Evolutionary conservation across 2,329 filamentous ascomycete genomes (phyloP), one percentile per base, ranked within the genome.

Genomic region (Ramichloridium luteum): DNA sequence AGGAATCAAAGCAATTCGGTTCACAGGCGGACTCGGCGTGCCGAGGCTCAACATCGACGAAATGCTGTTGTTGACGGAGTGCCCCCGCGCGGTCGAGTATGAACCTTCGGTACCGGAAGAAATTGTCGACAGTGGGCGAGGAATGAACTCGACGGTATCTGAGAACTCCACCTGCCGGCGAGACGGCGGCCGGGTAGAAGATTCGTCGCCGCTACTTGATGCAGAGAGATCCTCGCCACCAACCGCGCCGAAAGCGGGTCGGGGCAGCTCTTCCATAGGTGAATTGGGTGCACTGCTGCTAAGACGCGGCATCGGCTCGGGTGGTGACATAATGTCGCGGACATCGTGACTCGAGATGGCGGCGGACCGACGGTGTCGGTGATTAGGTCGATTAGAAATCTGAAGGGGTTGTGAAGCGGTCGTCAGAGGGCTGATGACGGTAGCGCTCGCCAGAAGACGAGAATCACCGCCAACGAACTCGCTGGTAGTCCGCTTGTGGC

Each of bases 291-390:
- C 34, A 30, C 50, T 54, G 30, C 38, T 48, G 37, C 49, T 51
- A 9, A 49, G 31, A 17, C 47, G 45, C 16, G 48, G 45, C 27
- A 40, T 36, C 10, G 41, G 26, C 16, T 53, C 49, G 3, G 42
- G 18, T 3, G 46, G 70, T 31, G 73, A 72, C 43, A 86, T 64
- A 18, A 85, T 76, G 23, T 70, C 63, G 8, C 75, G 74, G 13
- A 93, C 59, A 50, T 94, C 86, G 50, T 88, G 81, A 35, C 76
- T 80, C 2, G 85, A 93, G 30, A 94, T 76, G 4, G 83, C 80
- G 38, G 61, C 68, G 15, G 86, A 93, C 38, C 88, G 74, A 37
- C 83, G 74, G 53, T 94, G 86, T 12, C 72, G 73, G 56, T 92
- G 83, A 11, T 79, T 75, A 44, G 81, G 70, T 39, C 75, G 68